These are phyloP conservation scores for Calocybe indica DNA, from an alignment of 768 basidiomycete species.

Conservation along the genomic window DNA sequence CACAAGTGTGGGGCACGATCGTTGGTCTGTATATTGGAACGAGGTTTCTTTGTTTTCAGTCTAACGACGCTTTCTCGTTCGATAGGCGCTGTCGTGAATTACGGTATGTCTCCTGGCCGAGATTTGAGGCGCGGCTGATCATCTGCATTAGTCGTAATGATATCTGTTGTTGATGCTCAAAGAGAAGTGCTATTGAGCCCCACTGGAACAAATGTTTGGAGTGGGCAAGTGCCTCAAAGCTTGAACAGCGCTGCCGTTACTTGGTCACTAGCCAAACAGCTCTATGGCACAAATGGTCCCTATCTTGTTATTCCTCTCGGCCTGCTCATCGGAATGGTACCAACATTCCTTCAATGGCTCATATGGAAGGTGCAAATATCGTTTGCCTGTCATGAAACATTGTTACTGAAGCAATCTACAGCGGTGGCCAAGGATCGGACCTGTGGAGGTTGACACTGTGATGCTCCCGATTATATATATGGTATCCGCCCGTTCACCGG, in stretches of 20 bases:
- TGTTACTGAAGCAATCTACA: slow-evolving; percentile 12
- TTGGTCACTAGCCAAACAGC: slow-evolving; percentile 55
- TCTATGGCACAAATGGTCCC: slow-evolving; percentile 48
- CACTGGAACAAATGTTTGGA: slow-evolving; percentile 57
- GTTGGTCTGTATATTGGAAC: slow-evolving; percentile 28
- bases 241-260: slow-evolving; percentile 56
- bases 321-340: slow-evolving; percentile 47
- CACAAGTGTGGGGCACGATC: slow-evolving; percentile 40
- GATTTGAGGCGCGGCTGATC: neutral
- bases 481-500: slow-evolving; percentile 19
- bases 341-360: slow-evolving; percentile 48
- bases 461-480: slow-evolving; percentile 54
- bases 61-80: neutral
- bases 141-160: slow-evolving; percentile 46
- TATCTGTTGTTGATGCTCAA: slow-evolving; percentile 45
- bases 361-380: slow-evolving; percentile 35
- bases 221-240: slow-evolving; percentile 44
- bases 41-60: neutral
- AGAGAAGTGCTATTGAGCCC: slow-evolving; percentile 47
- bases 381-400: neutral
- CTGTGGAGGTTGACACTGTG: slow-evolving; percentile 40
- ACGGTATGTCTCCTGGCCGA: slow-evolving; percentile 18
- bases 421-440: slow-evolving; percentile 52
- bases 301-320: slow-evolving; percentile 53
- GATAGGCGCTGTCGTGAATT: slow-evolving; percentile 30